A percentile compares a stretch with the other conserved stretches of the same genome.
Conservation (phyloP, 345 rosid species). For the Lepidium africanum region DNA sequence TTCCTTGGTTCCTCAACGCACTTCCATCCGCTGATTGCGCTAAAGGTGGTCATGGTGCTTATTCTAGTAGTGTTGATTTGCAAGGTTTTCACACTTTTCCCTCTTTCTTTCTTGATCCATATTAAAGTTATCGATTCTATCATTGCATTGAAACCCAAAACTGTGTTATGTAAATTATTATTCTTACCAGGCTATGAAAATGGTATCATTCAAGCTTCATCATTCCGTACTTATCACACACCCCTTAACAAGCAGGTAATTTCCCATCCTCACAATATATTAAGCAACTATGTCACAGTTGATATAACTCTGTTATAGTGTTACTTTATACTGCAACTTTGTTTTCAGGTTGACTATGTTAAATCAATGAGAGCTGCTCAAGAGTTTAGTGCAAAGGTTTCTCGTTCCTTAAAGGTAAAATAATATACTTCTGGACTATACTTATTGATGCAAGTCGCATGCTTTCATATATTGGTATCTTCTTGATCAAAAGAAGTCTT, state of each 20-base stretch:
- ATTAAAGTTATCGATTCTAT: neutral
- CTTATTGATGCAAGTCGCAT: neutral
- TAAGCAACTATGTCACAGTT: neutral
- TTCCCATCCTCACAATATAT: neutral
- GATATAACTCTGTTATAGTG: neutral
- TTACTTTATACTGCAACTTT: constrained; percentile 2
- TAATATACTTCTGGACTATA: neutral
- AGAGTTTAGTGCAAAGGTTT: constrained; percentile 66
- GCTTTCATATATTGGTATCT: constrained; percentile 1
- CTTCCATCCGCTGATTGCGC: constrained; percentile 98
- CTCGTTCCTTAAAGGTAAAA: constrained; percentile 70
- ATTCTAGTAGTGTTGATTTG: constrained; percentile 78
- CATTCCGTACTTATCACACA: constrained; percentile 97
- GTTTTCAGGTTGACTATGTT: constrained; percentile 66
- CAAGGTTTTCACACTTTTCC: constrained; percentile 43
- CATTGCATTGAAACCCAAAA: neutral
- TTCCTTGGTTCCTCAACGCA: constrained; percentile 93
- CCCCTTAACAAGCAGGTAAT: constrained; percentile 92
- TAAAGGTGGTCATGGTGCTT: constrained; percentile 99
- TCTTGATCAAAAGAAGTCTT: neutral
- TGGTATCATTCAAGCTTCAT: constrained; percentile 82
- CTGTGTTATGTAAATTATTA: neutral
- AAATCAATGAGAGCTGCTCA: constrained; percentile 93
- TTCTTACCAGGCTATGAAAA: constrained; percentile 54
- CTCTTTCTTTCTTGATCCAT: neutral